A percentile compares a stretch with the other conserved stretches of the same genome.
Conservation (phyloP, 2,329 filamentous ascomycete genomes). For the Dactylellina leptospora region DNA sequence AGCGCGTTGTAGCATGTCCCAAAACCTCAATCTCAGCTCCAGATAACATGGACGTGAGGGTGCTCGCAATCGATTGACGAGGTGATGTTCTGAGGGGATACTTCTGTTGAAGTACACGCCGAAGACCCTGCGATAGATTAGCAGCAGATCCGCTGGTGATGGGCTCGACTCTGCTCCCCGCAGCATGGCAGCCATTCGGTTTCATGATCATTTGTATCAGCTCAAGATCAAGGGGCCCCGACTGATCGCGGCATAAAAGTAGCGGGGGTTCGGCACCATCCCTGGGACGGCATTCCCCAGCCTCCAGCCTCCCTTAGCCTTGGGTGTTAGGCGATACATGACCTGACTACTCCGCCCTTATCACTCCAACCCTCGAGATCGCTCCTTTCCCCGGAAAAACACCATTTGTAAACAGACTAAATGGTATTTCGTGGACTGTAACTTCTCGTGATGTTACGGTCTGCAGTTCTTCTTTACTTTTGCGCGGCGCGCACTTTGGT, state of each 20-base stretch:
- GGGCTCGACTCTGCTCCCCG: not conserved
- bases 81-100: not conserved
- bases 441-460: conserved; percentile 49
- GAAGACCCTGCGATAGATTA: not conserved
- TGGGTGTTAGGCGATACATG: conserved; percentile 11
- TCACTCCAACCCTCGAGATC: conserved; percentile 1
- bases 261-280: conserved; percentile 18
- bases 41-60: too few species aligned
- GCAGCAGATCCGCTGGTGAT: conserved; percentile 6
- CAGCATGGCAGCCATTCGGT: not conserved
- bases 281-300: conserved; percentile 28
- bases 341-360: conserved; percentile 24
- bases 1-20: conserved; percentile 40
- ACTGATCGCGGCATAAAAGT: conserved; percentile 18
- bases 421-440: conserved; percentile 25
- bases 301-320: conserved; percentile 31
- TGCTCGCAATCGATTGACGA: too few species aligned
- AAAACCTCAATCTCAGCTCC: conserved; percentile 1
- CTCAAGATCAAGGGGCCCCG: not conserved
- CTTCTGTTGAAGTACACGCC: not conserved
- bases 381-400: not conserved
- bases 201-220: conserved; percentile 16
- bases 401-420: conserved; percentile 10
- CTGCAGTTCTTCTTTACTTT: conserved; percentile 22
- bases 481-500: conserved; percentile 41